Base-by-base conservation (phyloP, 805 yeast species). In the Tetrapisispora fleetii region DNA sequence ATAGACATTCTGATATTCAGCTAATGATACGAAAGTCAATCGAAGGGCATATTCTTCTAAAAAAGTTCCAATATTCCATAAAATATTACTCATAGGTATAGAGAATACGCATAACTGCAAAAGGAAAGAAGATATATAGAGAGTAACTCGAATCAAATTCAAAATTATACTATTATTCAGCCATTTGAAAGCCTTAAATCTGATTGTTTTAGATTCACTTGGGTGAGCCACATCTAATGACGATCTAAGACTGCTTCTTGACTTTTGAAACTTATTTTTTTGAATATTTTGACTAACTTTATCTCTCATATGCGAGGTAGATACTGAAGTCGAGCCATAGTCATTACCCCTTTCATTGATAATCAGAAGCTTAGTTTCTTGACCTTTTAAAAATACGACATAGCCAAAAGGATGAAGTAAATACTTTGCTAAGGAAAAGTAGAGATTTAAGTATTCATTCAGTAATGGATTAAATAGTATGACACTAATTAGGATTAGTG, bases 401-500 rank as follows among this genome's bases (percentile, higher is more conserved):
- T 83, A 86, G 2, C 97, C 98, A 71, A 90, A 93, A 4, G 99
- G 99, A 64, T 73, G 76, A 22, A 85, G 67, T 59, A 89, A 70
- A 60, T 86, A 93, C 16, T 66, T 66, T 2, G 87, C 93, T 39
- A 89, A 65, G 28, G 75, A 72, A 64, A 74, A 74, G 30, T 82
- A 71, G n/a, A 83, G 68, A 42, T 66, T 72, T 2, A 83, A 80
- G 55, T 89, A 90, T 18, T 76, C 7, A 2, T 28, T 14, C 21
- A 40, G n/a, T 17, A 40, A 11, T 27, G 18, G 16, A 24, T 40
- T 22, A 5, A 6, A 24, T 17, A 27, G 4, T 9, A 27, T 8
- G 7, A n/a, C 4, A 16, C 27, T 19, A 3, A 32, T 7, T 11
- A 28, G 2, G 6, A 22, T 28, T 18, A 41, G 13, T 18, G n/a